Base-by-base conservation (phyloP, 345 rosid genomes). In the Gossypium rotundifolium region DNA sequence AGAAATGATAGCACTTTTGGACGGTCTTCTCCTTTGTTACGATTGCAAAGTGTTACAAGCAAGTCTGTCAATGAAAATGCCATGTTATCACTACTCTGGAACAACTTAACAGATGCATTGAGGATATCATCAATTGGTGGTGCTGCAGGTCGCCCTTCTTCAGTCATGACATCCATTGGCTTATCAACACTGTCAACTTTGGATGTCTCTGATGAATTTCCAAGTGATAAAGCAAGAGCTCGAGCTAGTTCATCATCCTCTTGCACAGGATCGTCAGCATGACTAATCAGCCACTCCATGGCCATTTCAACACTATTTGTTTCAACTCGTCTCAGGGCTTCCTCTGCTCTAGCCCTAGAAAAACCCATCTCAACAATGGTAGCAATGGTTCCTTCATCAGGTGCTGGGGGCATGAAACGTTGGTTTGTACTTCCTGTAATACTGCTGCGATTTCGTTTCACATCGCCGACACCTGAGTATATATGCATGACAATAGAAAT, bases 291-390 rank as follows among this genome's bases (percentile, higher is more conserved):
- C 98, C 98, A 94, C 80, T 94, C 98, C 93, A 88, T 94, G 40
- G 98, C 98, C 93, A 94, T 83, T 78, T 92, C 98, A 73, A 94
- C 98, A 87, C 97, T 94, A 78, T 94, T 94, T 46, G 98, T 85
- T 83, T 92, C 98, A 77, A 91, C 93, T 70, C 95, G 86, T 75
- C 98, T 85, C 83, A 94, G 77, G 2, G 98, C 97, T 66, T 91
- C 94, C 84, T 92, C 97, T 8, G 97, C 98, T 85, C 98, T 92
- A 81, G 90, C 87, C 89, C 98, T 90, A 78, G 97, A 88, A 83
- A 94, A 91, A 48, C 98, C 98, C 98, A 94, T 94, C 82, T 91
- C 98, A 76, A 91, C 95, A 73, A 94, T 94, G 79, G 89, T 91
- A 75, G 93, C 81, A 78, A 94, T 88, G 49, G 91, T 87, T 79